Evolutionary conservation across 1,284 basidiomycete genomes (phyloP).

Genomic region (Anthracocystis walkeri): DNA sequence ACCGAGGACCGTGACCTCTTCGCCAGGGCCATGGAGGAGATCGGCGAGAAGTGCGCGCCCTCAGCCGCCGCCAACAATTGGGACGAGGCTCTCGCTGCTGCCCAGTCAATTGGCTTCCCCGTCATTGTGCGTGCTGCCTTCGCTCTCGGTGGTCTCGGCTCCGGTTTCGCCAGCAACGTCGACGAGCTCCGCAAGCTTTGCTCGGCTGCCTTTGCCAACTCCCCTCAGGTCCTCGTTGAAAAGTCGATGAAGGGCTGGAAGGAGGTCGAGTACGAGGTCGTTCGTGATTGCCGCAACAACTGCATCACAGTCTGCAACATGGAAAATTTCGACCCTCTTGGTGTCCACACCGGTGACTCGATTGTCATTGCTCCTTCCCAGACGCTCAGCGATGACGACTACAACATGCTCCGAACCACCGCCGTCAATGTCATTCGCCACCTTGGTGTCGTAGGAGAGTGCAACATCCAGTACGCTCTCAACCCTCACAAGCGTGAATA

Average conservation of each 20-base stretch:
- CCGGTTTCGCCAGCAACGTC: conserved; percentile 92
- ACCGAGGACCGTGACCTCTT: conserved; percentile 97
- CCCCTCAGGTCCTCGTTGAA: conserved; percentile 96
- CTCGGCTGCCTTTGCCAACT: conserved; percentile 85
- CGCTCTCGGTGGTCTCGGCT: conserved; percentile 93
- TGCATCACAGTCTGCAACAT: conserved; percentile 99
- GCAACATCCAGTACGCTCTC: conserved; percentile 98
- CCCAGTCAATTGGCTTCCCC: conserved; percentile 89
- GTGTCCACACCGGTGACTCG: conserved; percentile 99
- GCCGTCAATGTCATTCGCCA: conserved; percentile 98
- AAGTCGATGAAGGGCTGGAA: conserved; percentile 97
- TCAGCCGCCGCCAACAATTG: conserved; percentile 80
- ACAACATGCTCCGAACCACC: conserved; percentile 98
- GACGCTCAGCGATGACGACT: conserved; percentile 86
- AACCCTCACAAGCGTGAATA: conserved; percentile 95
- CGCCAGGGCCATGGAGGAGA: conserved; percentile 92
- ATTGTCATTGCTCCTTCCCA: conserved; percentile 98
- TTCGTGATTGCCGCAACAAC: conserved; percentile 96
- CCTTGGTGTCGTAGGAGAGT: conserved; percentile 95
- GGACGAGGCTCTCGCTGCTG: conserved; percentile 88
- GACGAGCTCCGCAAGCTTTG: conserved; percentile 87
- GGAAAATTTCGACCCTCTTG: conserved; percentile 99
- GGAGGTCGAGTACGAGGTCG: conserved; percentile 99
- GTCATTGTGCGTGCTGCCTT: conserved; percentile 97
- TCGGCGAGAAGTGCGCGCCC: conserved; percentile 92